A percentile compares a stretch with the other conserved stretches of the same genome.
Evolutionary conservation across 306 rosid species (phyloP).

Genomic region (Inga laurina): DNA sequence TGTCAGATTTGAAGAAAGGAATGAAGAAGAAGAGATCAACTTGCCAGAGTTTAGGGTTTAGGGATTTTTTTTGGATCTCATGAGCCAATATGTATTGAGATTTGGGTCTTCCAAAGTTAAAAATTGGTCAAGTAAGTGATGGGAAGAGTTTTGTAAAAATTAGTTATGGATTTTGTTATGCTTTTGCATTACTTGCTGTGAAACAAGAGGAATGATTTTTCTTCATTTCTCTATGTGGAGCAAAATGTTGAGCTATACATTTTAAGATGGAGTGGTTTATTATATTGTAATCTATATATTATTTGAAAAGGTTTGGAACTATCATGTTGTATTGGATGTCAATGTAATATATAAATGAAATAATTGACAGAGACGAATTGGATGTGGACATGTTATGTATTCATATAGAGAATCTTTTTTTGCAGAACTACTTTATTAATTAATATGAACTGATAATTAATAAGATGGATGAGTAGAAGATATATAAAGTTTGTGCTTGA

Average conservation of each 20-base stretch:
- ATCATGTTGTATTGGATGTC: not conserved
- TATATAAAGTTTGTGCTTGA: not conserved
- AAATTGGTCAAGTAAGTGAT: no score
- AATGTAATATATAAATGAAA: not conserved
- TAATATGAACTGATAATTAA: not conserved
- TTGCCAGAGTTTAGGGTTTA: constrained; percentile 21
- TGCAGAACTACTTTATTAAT: not conserved
- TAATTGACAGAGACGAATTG: not conserved
- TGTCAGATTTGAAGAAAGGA: constrained; percentile 57
- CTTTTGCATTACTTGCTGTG: not conserved
- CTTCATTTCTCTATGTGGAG: not conserved
- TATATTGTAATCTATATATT: not conserved
- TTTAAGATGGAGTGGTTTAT: not conserved
- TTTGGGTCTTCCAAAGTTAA: not conserved
- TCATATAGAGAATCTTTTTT: not conserved
- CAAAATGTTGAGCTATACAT: not conserved
- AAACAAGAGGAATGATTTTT: not conserved
- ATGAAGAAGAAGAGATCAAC: not conserved
- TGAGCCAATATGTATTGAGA: not conserved
- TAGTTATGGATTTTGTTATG: not conserved
- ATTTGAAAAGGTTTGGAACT: not conserved
- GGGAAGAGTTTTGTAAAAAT: not conserved
- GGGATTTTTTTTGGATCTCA: not conserved
- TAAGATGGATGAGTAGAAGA: not conserved
- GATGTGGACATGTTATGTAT: not conserved